A percentile compares a stretch with the other conserved stretches of the same genome.
Conservation (phyloP, 2,329 filamentous ascomycete species). For the Fragosphaeria purpurea region DNA sequence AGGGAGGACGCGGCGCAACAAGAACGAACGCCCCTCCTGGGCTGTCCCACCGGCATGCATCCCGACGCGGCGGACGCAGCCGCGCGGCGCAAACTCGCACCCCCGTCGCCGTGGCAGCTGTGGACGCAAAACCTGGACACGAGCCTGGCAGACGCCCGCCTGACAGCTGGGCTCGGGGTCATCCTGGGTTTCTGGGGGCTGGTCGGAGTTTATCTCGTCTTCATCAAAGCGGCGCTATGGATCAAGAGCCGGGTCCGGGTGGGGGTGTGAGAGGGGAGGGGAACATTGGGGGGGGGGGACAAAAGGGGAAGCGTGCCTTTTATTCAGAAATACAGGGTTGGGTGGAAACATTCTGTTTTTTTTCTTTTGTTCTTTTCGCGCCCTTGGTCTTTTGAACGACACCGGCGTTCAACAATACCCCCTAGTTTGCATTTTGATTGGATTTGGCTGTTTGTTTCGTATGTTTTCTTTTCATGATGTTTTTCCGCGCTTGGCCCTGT, state of each 20-base stretch:
- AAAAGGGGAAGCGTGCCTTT: too few relatives aligned
- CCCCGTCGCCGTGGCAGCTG: conserved; percentile 30
- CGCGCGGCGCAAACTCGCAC: background rate
- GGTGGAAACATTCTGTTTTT: background rate
- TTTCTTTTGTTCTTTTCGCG: conserved; percentile 1
- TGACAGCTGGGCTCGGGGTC: conserved; percentile 34
- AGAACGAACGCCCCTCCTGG: conserved; percentile 7
- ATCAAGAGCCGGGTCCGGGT: conserved; percentile 13
- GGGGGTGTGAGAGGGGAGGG: background rate
- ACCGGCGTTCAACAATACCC: conserved; percentile 6
- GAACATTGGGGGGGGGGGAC: too few relatives aligned
- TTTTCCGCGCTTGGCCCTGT: background rate
- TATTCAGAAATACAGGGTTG: too few relatives aligned
- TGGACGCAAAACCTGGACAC: conserved; percentile 30
- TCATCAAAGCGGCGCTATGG: conserved; percentile 30
- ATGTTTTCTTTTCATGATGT: background rate
- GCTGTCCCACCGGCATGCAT: conserved; percentile 4
- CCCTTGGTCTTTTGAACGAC: background rate
- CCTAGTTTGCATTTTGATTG: background rate
- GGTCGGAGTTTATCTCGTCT: conserved; percentile 38
- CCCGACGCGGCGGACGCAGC: background rate
- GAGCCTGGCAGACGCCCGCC: conserved; percentile 31
- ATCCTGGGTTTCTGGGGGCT: conserved; percentile 40
- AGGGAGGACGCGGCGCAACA: background rate
- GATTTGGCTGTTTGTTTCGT: background rate